Percentiles rank a stretch among this genome's conserved stretches.
These are phyloP conservation scores for Stachybotrys chlorohalonatus DNA, from an alignment of 2,329 filamentous ascomycete genomes.

Conservation along the genomic window DNA sequence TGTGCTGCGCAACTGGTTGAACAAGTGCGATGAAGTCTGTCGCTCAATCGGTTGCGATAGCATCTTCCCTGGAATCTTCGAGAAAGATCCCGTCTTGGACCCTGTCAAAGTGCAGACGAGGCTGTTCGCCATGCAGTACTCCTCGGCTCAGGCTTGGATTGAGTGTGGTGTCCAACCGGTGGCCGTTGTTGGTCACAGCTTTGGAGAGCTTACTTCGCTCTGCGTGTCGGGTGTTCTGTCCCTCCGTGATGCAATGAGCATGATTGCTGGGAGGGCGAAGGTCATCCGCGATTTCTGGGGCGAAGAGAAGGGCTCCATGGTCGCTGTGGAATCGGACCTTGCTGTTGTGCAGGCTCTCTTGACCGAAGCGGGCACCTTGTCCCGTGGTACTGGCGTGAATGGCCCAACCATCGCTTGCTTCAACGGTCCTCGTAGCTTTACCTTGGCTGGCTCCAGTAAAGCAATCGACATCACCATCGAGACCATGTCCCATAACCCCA, in stretches of 20 bases:
- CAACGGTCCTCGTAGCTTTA: too few relatives aligned
- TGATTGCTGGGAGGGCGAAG: conserved; percentile 18
- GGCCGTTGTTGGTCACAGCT: conserved; percentile 25
- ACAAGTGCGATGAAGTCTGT: conserved; percentile 1
- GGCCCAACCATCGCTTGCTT: too few relatives aligned
- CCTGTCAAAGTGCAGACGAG: conserved; percentile 23
- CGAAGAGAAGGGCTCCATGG: conserved; percentile 26
- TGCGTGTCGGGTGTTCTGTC: conserved; percentile 8
- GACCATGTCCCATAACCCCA: too few relatives aligned
- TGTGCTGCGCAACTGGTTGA: conserved; percentile 12
- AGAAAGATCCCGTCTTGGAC: conserved; percentile 10
- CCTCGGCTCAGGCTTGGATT: conserved; percentile 24
- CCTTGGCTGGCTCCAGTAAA: too few relatives aligned
- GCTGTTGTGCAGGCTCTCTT: not conserved
- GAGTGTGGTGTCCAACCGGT: conserved; percentile 17
- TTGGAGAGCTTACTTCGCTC: conserved; percentile 28
- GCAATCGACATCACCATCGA: too few relatives aligned
- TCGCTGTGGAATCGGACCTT: conserved; percentile 24
- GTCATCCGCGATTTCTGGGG: conserved; percentile 24
- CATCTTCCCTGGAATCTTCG: conserved; percentile 23
- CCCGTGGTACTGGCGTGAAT: too few relatives aligned
- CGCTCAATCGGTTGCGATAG: conserved; percentile 8
- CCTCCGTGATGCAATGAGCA: conserved; percentile 17
- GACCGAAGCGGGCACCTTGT: too few relatives aligned
- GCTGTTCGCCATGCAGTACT: conserved; percentile 30